These are phyloP conservation scores for Lentinula edodes DNA, from an alignment of 768 basidiomycete species.

Conservation along the genomic window DNA sequence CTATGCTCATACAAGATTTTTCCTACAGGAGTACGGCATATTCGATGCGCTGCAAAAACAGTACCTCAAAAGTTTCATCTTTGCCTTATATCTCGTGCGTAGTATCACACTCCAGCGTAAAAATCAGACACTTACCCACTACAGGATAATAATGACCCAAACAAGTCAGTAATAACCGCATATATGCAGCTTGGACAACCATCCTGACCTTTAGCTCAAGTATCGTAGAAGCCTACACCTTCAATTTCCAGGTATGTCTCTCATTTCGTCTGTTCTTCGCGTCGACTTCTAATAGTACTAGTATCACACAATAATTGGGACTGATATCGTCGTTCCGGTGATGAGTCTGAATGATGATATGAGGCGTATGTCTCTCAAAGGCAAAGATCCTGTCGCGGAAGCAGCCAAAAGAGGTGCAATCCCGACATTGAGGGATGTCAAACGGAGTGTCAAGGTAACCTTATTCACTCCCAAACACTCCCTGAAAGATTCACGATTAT, in stretches of 20 bases:
- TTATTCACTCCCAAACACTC: background rate
- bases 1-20: slow-evolving; percentile 1
- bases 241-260: slow-evolving; percentile 65
- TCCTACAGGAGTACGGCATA: slow-evolving; percentile 71
- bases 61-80: slow-evolving; percentile 81
- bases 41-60: slow-evolving; percentile 82
- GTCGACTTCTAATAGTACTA: slow-evolving; percentile 18
- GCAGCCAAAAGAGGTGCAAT: slow-evolving; percentile 54
- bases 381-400: slow-evolving; percentile 52
- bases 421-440: slow-evolving; percentile 78
- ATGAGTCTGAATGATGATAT: slow-evolving; percentile 67
- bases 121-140: background rate
- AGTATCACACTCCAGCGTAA: background rate
- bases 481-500: background rate
- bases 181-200: slow-evolving; percentile 18
- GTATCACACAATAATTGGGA: slow-evolving; percentile 69
- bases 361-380: slow-evolving; percentile 42
- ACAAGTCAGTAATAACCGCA: slow-evolving; percentile 47
- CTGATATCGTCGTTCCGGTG: slow-evolving; percentile 54
- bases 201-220: slow-evolving; percentile 29
- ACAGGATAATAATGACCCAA: slow-evolving; percentile 81
- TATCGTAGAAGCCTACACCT: slow-evolving; percentile 84
- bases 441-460: slow-evolving; percentile 80
- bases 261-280: background rate
- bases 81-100: slow-evolving; percentile 76